Evolutionary conservation across 148 eudicot species (phyloP).

Genomic region (Mesembryanthemum crystallinum): DNA sequence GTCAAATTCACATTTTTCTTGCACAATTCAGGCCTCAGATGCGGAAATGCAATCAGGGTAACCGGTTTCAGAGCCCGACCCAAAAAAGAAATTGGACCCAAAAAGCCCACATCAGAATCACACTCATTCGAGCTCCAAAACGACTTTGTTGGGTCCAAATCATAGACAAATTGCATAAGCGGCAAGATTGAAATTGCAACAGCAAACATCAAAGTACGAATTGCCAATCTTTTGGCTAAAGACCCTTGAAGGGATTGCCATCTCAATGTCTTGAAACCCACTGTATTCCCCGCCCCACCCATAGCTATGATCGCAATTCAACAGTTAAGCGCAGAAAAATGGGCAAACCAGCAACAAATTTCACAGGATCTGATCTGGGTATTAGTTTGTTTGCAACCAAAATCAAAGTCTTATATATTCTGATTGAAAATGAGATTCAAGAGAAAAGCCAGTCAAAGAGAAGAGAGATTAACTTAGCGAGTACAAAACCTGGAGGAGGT

Average conservation of each 20-base stretch:
- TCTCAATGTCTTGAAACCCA: conserved; percentile 56
- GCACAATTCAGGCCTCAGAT: conserved; percentile 29
- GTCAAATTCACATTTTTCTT: conserved; percentile 46
- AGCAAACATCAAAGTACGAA: conserved; percentile 47
- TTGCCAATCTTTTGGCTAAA: conserved; percentile 46
- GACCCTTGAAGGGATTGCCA: conserved; percentile 71
- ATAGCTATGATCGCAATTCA: conserved; percentile 17
- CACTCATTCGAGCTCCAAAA: conserved; percentile 36
- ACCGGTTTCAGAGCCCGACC: conserved; percentile 39
- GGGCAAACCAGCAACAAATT: neutral
- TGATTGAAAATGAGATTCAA: conserved; percentile 17
- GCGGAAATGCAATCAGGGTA: conserved; percentile 30
- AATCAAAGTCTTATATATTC: conserved; percentile 5
- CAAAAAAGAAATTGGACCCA: conserved; percentile 27
- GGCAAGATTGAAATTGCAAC: conserved; percentile 49
- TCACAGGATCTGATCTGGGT: conserved; percentile 10
- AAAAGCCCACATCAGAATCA: conserved; percentile 32
- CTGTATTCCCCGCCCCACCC: conserved; percentile 22
- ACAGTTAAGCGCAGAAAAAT: neutral
- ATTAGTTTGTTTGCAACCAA: neutral
- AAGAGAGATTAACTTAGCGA: conserved; percentile 46
- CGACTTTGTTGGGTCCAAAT: conserved; percentile 39
- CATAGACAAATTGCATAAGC: conserved; percentile 47
- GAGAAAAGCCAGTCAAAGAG: conserved; percentile 12
- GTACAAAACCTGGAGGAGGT: conserved; percentile 97